Conservation (phyloP, 2,329 filamentous ascomycete genomes). For the Penicillium sp. region DNA sequence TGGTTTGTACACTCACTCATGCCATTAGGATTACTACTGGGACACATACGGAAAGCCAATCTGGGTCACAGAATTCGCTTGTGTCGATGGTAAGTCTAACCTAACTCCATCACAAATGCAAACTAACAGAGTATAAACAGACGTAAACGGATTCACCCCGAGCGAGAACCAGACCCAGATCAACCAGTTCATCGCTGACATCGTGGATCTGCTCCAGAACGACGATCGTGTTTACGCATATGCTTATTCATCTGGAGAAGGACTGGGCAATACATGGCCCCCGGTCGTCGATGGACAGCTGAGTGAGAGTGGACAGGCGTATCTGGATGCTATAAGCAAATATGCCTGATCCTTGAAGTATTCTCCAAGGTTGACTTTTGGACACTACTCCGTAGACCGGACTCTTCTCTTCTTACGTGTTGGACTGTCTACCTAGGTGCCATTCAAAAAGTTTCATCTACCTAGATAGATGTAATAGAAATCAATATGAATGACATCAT, state of each 20-base stretch:
- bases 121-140: not conserved
- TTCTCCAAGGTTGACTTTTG: not conserved
- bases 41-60: conserved; percentile 5
- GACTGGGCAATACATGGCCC: conserved; percentile 6
- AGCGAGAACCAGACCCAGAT: conserved; percentile 7
- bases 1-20: not conserved
- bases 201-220: conserved; percentile 4
- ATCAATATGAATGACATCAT: too few species aligned
- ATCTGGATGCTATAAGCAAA: conserved; percentile 10
- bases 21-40: conserved; percentile 4
- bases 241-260: conserved; percentile 1
- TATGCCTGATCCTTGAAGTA: not conserved
- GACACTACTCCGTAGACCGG: too few species aligned
- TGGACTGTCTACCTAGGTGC: too few species aligned
- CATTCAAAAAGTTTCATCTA: too few species aligned
- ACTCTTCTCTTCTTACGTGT: too few species aligned
- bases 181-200: conserved; percentile 7
- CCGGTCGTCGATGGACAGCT: conserved; percentile 1
- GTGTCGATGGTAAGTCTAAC: conserved; percentile 4
- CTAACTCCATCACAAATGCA: not conserved
- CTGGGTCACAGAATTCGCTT: conserved; percentile 11
- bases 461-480: too few species aligned
- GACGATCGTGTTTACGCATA: conserved; percentile 10
- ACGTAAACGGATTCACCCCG: conserved; percentile 1
- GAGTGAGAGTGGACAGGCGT: conserved; percentile 7